Evolutionary conservation across 345 rosid species (phyloP), one percentile per base, ranked within the genome.

Genomic region (Pistacia vera): DNA sequence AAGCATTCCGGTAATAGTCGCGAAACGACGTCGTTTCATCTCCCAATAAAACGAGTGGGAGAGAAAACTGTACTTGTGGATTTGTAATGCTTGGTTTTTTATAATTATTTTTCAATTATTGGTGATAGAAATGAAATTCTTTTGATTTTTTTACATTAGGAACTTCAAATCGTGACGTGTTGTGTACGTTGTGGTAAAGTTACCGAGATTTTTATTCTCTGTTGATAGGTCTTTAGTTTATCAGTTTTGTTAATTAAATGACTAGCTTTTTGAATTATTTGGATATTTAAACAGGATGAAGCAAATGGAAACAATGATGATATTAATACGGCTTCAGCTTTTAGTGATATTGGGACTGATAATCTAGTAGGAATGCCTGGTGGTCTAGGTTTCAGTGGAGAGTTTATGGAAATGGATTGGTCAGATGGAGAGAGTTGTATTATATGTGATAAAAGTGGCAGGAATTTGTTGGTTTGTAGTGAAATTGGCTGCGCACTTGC

Each of bases 401-500:
- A 72, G 62, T 48, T 25, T 60, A 22, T 22, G 48, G 75, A 73
- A 48, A 18, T 73, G 54, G 70, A 58, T 68, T 30, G 18, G 56
- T 49, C 68, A 55, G 85, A 74, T 64, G 64, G 64, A 58, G 69
- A 70, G 44, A 51, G 75, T 65, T 89, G 92, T 66, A 66, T 76
- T 35, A 56, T 33, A 11, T 89, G 92, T 33, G 68, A 76, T 58
- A 72, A 57, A 68, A 67, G 78, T 68, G 91, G 82, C 71, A 81
- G 72, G 57, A 67, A 77, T 72, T 72, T 86, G 48, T 55, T 89
- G 75, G 66, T 72, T 49, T 89, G 96, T 67, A 46, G 76, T 48
- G 86, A 70, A 49, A 66, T 41, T 63, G 88, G 81, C 16, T 89
- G 93, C 77, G 77, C 85, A 0, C 35, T 89, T 22, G 80, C 85